Base-by-base conservation (phyloP, 768 basidiomycete genomes). In the Pulveroboletus sp. region DNA sequence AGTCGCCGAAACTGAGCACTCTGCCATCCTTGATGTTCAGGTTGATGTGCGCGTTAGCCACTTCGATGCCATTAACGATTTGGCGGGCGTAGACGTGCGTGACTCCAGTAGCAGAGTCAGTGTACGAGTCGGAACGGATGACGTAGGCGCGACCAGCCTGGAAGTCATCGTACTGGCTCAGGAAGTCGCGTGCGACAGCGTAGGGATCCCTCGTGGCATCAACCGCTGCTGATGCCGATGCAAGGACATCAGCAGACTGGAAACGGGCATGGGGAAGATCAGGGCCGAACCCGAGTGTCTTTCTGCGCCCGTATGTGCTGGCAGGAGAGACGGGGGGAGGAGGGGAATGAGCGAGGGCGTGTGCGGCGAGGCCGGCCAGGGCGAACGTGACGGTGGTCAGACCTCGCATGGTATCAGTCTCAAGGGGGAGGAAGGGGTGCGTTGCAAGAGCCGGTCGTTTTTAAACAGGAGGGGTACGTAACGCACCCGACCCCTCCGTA, bases 231-330 rank as follows among this genome's bases (percentile, higher is more conserved):
- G 75, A 71, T 30, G 64, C 57, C 0, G 1, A 36, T 17, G 15
- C 15, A 14, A 6, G 40, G 18, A 47, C 33, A 66, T 73, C 69
- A 9, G 78, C 73, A 7, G 82, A 71, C 48, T 72, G 67, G 70
- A 84, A 90, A 41, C 78, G 78, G 6, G 86, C 84, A 58, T 91
- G 85, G 5, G 82, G 79, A 54, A 84, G 84, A 15, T 76, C 71
- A 6, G 93, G 92, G 1, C 94, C 94, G 64, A 95, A 96, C 21
- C 85, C 84, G 48, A 98, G 78, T 0, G 94, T 81, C 85, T 97
- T 96, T 62, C 94, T 83, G 46, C 69, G 70, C 11, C 31, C 0
- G 11, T 14, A 1, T 1, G 30, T 18, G 11, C 1, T 47, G 2
- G 47, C 1, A 8, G 58, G 50, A 1, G 51, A 33, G 47, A 47